Conservation (phyloP, 2,329 filamentous ascomycete genomes). For the Colletotrichum orbiculare region DNA sequence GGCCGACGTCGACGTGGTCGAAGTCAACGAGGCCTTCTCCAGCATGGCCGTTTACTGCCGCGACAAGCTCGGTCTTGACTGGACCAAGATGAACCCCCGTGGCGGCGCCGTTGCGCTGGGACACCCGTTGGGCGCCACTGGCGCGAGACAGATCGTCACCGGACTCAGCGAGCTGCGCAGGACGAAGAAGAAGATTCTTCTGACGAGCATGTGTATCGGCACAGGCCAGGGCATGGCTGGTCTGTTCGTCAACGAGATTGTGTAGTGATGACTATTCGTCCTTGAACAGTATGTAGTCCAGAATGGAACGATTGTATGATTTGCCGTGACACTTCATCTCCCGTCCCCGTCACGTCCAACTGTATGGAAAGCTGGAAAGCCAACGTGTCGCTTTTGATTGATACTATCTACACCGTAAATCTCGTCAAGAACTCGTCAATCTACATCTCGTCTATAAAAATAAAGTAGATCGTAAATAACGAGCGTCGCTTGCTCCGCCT, state of each 20-base stretch:
- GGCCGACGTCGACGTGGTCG: constrained; percentile 87
- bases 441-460: constrained; percentile 3
- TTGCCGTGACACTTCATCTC: neutral
- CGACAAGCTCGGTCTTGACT: constrained; percentile 76
- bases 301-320: constrained; percentile 19
- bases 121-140: constrained; percentile 84
- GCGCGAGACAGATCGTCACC: constrained; percentile 86
- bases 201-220: constrained; percentile 91
- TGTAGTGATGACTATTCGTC: constrained; percentile 9
- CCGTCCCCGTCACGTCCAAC: neutral
- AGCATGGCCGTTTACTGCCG: constrained; percentile 97
- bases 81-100: constrained; percentile 81
- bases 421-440: constrained; percentile 13
- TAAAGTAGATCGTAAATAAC: neutral
- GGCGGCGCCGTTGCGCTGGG: constrained; percentile 87
- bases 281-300: constrained; percentile 4
- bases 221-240: constrained; percentile 77
- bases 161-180: constrained; percentile 86
- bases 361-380: neutral
- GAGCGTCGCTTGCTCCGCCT: constrained; percentile 13
- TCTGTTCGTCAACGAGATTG: constrained; percentile 69
- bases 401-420: constrained; percentile 19
- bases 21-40: constrained; percentile 98
- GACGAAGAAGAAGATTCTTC: constrained; percentile 87
- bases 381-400: constrained; percentile 20